phyloP scores from a whole-genome alignment of 306 rosid species.

The Purshia tridentata region DNA sequence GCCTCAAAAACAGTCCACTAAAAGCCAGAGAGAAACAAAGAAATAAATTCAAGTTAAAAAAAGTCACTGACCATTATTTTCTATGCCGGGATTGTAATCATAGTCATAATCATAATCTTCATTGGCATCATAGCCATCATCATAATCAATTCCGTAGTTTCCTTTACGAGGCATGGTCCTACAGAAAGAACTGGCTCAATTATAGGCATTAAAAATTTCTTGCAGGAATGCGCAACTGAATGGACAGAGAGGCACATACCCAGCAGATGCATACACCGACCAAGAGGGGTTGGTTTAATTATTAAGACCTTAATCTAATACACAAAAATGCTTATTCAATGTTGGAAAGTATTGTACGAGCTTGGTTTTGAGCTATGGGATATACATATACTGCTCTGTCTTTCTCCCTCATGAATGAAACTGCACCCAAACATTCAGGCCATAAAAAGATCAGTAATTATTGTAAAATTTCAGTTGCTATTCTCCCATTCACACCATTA shows the following conservation, averaged over 20 bases:
- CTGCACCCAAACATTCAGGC: conserved; percentile 27
- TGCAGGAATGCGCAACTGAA: background rate
- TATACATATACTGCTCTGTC: background rate
- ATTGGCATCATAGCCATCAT: conserved; percentile 48
- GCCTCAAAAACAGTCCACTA: background rate
- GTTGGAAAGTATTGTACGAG: background rate
- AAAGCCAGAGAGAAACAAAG: background rate
- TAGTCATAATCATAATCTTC: conserved; percentile 41
- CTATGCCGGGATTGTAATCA: conserved; percentile 36
- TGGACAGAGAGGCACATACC: conserved; percentile 22
- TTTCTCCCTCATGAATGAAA: conserved; percentile 27
- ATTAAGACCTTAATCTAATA: conserved; percentile 18
- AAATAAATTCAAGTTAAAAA: conserved; percentile 5
- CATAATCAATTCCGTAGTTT: conserved; percentile 61
- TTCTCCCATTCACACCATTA: background rate
- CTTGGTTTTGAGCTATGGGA: conserved; percentile 9
- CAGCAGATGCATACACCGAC: background rate
- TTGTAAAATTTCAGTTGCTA: background rate
- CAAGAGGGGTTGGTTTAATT: conserved; percentile 14
- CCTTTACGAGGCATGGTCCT: conserved; percentile 83
- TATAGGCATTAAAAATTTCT: background rate
- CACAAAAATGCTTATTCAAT: conserved; percentile 1
- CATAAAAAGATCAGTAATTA: too few species aligned
- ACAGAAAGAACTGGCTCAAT: conserved; percentile 12
- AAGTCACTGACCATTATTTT: conserved; percentile 52